phyloP scores from a whole-genome alignment of 1,284 basidiomycete species.

The Ganoderma sp. region DNA sequence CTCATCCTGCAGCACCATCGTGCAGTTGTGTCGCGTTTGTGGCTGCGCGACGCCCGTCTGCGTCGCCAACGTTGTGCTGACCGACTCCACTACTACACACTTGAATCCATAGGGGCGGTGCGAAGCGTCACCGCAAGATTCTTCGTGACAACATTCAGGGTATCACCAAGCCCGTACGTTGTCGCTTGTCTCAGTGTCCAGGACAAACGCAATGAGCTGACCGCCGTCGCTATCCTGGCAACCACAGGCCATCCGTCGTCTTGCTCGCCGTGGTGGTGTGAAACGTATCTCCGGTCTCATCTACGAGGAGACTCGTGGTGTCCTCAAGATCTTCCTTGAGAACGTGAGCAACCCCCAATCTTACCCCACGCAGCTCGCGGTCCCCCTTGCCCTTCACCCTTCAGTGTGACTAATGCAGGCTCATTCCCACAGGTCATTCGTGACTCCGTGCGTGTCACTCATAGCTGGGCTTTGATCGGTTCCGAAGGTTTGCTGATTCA shows the following conservation, averaged over 20 bases:
- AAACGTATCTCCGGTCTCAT: constrained; percentile 86
- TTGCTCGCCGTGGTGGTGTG: constrained; percentile 86
- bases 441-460: constrained; percentile 58
- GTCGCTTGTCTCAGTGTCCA: constrained; percentile 42
- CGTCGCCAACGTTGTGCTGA: constrained; percentile 20
- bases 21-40: constrained; percentile 6
- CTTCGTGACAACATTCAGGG: constrained; percentile 74
- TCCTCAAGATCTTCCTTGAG: constrained; percentile 84
- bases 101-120: constrained; percentile 43
- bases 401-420: constrained; percentile 16
- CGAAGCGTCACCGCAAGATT: constrained; percentile 71
- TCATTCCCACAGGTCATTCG: constrained; percentile 63
- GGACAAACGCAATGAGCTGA: constrained; percentile 8
- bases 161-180: constrained; percentile 59
- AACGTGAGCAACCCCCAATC: constrained; percentile 43
- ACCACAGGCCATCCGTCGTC: constrained; percentile 77
- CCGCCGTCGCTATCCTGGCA: background rate
- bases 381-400: background rate
- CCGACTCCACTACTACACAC: constrained; percentile 39
- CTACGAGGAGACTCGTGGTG: constrained; percentile 85
- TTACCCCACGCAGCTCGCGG: background rate
- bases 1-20: background rate
- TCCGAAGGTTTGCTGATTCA: constrained; percentile 19
- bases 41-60: background rate
- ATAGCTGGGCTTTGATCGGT: constrained; percentile 1